These are phyloP conservation scores for Aspergillus tamarii DNA, from an alignment of 2,329 filamentous ascomycete species.

Conservation along the genomic window DNA sequence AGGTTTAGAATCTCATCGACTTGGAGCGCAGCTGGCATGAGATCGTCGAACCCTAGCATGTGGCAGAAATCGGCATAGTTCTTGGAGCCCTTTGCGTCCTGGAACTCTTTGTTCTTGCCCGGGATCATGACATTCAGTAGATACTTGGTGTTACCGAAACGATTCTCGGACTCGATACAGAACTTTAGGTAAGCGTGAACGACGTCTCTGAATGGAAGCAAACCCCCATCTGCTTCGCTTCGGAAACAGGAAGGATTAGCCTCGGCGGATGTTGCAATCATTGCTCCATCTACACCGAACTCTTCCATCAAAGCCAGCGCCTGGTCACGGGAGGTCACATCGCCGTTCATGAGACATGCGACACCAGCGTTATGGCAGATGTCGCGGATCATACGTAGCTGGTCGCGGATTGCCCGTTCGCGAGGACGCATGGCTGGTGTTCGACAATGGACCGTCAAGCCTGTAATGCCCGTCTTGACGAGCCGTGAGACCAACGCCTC, in stretches of 20 bases:
- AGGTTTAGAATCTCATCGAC: slow-evolving; percentile 63
- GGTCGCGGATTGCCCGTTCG: slow-evolving; percentile 82
- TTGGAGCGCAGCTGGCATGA: slow-evolving; percentile 65
- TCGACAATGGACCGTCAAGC: slow-evolving; percentile 90
- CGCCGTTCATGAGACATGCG: slow-evolving; percentile 93
- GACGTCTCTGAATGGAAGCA: slow-evolving; percentile 75
- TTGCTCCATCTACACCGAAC: slow-evolving; percentile 87
- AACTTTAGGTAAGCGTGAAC: slow-evolving; percentile 74
- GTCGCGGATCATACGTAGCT: slow-evolving; percentile 79
- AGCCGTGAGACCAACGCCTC: slow-evolving; percentile 76
- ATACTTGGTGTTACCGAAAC: slow-evolving; percentile 91
- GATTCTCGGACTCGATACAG: slow-evolving; percentile 78
- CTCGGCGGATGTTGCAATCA: slow-evolving; percentile 95
- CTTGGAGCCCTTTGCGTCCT: slow-evolving; percentile 65
- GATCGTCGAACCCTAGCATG: slow-evolving; percentile 64
- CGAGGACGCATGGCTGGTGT: slow-evolving; percentile 94
- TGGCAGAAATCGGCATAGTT: slow-evolving; percentile 72
- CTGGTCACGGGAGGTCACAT: slow-evolving; percentile 76
- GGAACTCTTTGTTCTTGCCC: slow-evolving; percentile 70
- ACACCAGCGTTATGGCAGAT: slow-evolving; percentile 84
- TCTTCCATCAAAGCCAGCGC: slow-evolving; percentile 72
- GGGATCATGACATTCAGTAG: slow-evolving; percentile 83
- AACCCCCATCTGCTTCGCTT: slow-evolving; percentile 67
- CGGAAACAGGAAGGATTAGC: slow-evolving; percentile 89
- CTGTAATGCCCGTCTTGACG: slow-evolving; percentile 85